Percentiles rank a stretch among this genome's conserved stretches.
Conservation (phyloP, 352 stramenopile species). For the Pythium phragmiticola region DNA sequence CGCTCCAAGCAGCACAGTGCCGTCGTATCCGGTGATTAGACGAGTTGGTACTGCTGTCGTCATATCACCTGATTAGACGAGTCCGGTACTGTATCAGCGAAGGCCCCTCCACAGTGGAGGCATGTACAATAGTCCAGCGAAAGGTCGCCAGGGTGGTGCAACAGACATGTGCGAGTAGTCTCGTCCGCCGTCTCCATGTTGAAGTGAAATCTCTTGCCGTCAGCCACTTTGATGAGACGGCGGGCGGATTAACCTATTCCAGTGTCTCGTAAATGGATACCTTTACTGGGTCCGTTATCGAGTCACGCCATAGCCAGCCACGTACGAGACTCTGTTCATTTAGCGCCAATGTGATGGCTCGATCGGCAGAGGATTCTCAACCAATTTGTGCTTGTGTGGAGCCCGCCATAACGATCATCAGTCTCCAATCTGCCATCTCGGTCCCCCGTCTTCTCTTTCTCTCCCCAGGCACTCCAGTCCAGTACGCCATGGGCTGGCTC, state of each 20-base stretch:
- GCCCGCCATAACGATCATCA: neutral
- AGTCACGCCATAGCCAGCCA: too few relatives aligned
- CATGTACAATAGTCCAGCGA: too few relatives aligned
- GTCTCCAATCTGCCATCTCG: neutral
- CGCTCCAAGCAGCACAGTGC: neutral
- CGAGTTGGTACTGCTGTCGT: slow-evolving; percentile 5
- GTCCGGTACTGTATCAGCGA: too few relatives aligned
- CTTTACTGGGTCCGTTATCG: too few relatives aligned
- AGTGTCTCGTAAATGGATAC: too few relatives aligned
- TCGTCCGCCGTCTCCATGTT: neutral
- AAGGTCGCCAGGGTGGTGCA: too few relatives aligned
- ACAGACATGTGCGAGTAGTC: neutral
- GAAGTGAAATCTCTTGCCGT: neutral
- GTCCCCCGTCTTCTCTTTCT: neutral
- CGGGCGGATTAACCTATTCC: too few relatives aligned
- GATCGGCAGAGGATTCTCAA: too few relatives aligned
- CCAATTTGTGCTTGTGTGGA: neutral
- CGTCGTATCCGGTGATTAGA: slow-evolving; percentile 7
- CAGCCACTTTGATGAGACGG: slow-evolving; percentile 16
- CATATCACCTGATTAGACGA: slow-evolving; percentile 11
- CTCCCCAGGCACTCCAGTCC: neutral
- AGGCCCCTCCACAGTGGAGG: too few relatives aligned
- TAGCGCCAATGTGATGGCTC: too few relatives aligned
- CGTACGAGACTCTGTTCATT: too few relatives aligned
- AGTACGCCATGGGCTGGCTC: slow-evolving; percentile 32